Evolutionary conservation across 495 filamentous ascomycete genomes (phyloP), one percentile per base, ranked within the genome.

Genomic region (Podospora bellae-mahoneyi): DNA sequence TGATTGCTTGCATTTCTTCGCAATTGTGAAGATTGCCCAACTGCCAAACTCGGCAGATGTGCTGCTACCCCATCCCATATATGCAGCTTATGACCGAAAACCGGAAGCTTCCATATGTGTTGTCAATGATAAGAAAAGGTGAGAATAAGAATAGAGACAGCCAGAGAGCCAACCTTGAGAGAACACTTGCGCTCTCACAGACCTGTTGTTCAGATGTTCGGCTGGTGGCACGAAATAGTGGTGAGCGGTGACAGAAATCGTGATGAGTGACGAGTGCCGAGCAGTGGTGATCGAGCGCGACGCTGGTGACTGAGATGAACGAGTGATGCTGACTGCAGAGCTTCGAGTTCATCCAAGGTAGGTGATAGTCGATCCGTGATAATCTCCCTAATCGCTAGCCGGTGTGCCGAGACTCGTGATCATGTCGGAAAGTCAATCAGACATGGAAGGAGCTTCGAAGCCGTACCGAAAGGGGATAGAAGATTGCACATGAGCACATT

Each of bases 1-100:
- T 63, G 61, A 63, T 63, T 63, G 48, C 61, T n/a, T 63, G 27
- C 61, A 34, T 63, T 15, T 39, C 34, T 5, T 18, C 16, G 27
- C 15, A n/a, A 18, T 7, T 62, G 59, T 30, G 26, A 34, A 62
- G 32, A 62, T 62, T 32, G 19, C 0, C 59, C 55, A 58, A 58
- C 55, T 58, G 55, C 55, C 55, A 58, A 58, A 58, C 55, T 58
- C 23, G 55, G 23, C 55, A 19, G n/a, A 19, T 58, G 55, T 58
- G 55, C 55, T 58, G 55, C n/a, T 58, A 58, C 55, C 19, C 55
- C 23, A 23, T 23, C 23, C 23, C 55, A 48, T 48, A 48, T 13
- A 10, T 48, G 39, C 39, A 48, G 39, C 39, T 48, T 48, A 13
- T 48, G 39, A 48, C 39, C 39, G 39, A 48, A 48, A 3, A 18